These are phyloP conservation scores for Eutrema salsugineum DNA, from an alignment of 441 rosid species.

Conservation along the genomic window DNA sequence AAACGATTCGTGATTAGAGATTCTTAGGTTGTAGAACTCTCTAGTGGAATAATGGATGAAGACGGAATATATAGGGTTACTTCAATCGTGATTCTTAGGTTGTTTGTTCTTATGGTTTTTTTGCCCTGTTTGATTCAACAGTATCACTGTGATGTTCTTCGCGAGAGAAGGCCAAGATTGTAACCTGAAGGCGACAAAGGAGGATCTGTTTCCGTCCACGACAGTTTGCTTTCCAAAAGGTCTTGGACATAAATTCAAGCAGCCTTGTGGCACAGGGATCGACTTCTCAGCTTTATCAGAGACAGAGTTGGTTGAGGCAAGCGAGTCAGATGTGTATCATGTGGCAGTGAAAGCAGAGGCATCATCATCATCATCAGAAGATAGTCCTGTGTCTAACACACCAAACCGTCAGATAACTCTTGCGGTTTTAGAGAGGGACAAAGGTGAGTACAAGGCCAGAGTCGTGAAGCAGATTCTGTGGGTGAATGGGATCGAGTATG, in stretches of 20 bases:
- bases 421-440: slow-evolving; percentile 71
- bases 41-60: not conserved
- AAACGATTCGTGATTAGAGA: too few species aligned
- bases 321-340: slow-evolving; percentile 51
- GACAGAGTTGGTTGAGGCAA: slow-evolving; percentile 43
- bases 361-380: slow-evolving; percentile 44
- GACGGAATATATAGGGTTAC: not conserved
- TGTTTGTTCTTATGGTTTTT: not conserved
- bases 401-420: slow-evolving; percentile 65
- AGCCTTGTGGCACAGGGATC: slow-evolving; percentile 79
- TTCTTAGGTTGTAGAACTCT: not conserved
- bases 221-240: slow-evolving; percentile 56
- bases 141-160: slow-evolving; percentile 75
- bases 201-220: slow-evolving; percentile 46
- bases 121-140: slow-evolving; percentile 22
- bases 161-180: slow-evolving; percentile 74
- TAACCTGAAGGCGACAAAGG: slow-evolving; percentile 47
- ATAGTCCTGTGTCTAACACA: slow-evolving; percentile 31
- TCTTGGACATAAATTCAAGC: slow-evolving; percentile 73
- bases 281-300: slow-evolving; percentile 59
- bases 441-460: slow-evolving; percentile 52
- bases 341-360: slow-evolving; percentile 80
- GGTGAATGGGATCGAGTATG: slow-evolving; percentile 61
- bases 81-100: not conserved
- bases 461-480: slow-evolving; percentile 76